Evolutionary conservation across 768 basidiomycete genomes (phyloP), one percentile per base, ranked within the genome.

Genomic region (Russula abietina): DNA sequence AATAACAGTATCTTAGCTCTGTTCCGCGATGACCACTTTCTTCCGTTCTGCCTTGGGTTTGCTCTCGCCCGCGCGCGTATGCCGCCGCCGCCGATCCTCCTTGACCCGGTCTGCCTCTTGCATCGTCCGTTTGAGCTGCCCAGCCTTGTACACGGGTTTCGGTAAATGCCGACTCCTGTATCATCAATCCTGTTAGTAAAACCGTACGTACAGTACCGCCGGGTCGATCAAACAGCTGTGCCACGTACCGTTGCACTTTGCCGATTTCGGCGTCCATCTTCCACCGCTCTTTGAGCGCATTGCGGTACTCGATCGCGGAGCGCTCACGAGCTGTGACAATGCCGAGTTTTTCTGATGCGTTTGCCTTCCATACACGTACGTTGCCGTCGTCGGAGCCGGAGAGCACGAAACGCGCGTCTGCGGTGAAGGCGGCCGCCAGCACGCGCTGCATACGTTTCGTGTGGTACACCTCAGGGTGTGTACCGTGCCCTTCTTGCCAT

Each of bases 381-480:
- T 96, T 97, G 12, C 94, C 94, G 70, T 97, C 94, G 67, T 97
- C 95, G 0, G 93, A 95, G 17, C 93, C 95, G 2, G 89, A 85
- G 10, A 97, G 72, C 39, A 97, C 86, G 73, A 93, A 98, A 19
- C 93, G 86, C 19, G 96, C 87, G 65, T 98, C 97, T 28, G 85
- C 85, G 0, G 93, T 93, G 76, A 89, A 98, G 45, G 89, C 76
- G 3, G 93, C 86, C 16, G 93, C 90, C 50, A 92, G 89, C 38
- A 99, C 92, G 64, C 95, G 83, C 74, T 98, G 97, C 97, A 99
- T 99, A 50, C 97, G 90, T 76, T 98, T 98, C 17, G 94, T 96
- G 73, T 98, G 96, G 71, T 98, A 99, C 8, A 94, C 88, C 72
- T 98, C 96, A 17, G 89, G 84, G 8, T 81, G 80, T 33, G 84